Base-by-base conservation (phyloP, 2,329 filamentous ascomycete species). In the Tolypocladium pustulatum region DNA sequence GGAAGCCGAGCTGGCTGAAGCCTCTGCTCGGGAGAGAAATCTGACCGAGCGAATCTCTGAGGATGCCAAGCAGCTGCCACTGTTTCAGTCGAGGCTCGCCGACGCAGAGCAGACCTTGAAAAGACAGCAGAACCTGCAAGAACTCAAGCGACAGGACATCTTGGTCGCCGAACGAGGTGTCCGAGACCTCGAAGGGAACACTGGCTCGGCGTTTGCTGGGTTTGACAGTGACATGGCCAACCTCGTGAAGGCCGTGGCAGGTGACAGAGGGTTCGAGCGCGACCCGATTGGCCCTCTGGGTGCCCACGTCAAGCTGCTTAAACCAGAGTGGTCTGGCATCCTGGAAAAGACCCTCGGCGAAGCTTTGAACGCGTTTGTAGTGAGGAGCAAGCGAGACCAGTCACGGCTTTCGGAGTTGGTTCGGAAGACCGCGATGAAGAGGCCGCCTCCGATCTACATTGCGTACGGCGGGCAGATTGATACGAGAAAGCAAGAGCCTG, bases 211-310 rank as follows among this genome's bases (percentile, higher is more conserved):
- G 55, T 82, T 83, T 52, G 81, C 81, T 59, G 87, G 81, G 0
- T 97, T 88, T 65, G 82, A 86, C 49, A 70, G 72, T 1, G 81
- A 80, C 46, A 81, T 95, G 66, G 77, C 80, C 1, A 73, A 77
- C 2, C 80, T 97, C 3, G 73, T 95, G 8, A 78, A 74, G 57
- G 81, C 80, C n/a, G 89, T 97, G 61, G 78, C 84, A 7, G 75
- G 77, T n/a, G 90, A 96, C 59, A 71, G 62, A 2, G 78, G 85
- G 0, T 97, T 95, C 68, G 75, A 78, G 30, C 76, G 82, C 51
- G 86, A 81, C 61, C 94, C 94, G 2, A 78, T 97, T 38, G 94
- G 94, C 0, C 94, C 94, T 0, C 77, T 97, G 17, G 94, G 92
- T 36, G 77, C 85, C 30, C 83, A 94, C 66, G 80, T 99, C 56